Percentiles rank a stretch among this genome's conserved stretches.
Conservation (phyloP, 163 green algal genomes). For the Scenedesmus sp. region DNA sequence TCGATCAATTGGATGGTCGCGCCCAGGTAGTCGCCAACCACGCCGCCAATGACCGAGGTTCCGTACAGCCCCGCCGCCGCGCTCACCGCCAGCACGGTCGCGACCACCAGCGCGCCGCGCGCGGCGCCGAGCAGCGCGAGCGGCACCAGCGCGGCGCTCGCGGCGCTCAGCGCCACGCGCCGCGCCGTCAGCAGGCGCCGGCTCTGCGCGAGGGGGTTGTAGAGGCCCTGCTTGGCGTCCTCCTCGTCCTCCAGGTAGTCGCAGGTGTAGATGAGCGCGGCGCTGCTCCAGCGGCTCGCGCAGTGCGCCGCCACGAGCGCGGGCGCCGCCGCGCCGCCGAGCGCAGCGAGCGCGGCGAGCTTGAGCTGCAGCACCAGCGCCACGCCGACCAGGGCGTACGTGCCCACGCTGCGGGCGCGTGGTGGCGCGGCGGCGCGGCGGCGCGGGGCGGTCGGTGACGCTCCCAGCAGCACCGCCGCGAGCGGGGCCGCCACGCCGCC, state of each 20-base stretch:
- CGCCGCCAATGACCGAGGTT: constrained; percentile 52
- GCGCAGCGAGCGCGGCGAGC: constrained; percentile 39
- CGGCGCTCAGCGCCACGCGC: constrained; percentile 53
- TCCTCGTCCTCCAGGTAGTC: constrained; percentile 66
- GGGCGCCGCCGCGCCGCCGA: constrained; percentile 13
- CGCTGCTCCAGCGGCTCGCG: constrained; percentile 47
- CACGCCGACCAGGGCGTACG: constrained; percentile 63
- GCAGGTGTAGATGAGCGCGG: constrained; percentile 49
- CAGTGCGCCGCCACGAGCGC: constrained; percentile 57
- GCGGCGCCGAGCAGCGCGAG: constrained; percentile 22
- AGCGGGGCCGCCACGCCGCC: too few species aligned
- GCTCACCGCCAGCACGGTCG: constrained; percentile 26
- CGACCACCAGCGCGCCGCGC: constrained; percentile 21
- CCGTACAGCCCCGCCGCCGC: constrained; percentile 42
- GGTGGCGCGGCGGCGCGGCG: not conserved
- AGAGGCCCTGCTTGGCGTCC: constrained; percentile 68
- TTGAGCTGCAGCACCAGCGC: constrained; percentile 56
- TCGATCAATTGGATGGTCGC: constrained; percentile 59
- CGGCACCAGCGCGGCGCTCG: constrained; percentile 35
- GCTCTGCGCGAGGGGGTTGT: constrained; percentile 67
- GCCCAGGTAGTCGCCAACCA: constrained; percentile 66
- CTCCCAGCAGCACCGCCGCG: too few species aligned
- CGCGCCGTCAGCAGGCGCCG: constrained; percentile 56
- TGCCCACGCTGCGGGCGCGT: constrained; percentile 48
- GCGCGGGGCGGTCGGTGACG: too few species aligned